Conservation (phyloP, 2,329 filamentous ascomycete species). For the Epichloe amarillans region DNA sequence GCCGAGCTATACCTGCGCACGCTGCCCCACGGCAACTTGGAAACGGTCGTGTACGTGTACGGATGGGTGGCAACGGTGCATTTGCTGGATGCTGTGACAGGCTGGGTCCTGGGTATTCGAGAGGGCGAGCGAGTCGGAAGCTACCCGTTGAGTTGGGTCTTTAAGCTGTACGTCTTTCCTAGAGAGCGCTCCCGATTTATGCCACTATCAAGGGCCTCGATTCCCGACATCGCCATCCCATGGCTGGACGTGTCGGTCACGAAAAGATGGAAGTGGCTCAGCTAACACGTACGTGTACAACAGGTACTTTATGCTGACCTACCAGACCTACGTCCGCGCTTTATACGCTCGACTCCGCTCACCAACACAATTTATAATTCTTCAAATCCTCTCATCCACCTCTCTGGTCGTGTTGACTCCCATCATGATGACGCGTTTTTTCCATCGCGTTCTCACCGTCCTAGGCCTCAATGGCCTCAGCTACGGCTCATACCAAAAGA, state of each 20-base stretch:
- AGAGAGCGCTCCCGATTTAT: background rate
- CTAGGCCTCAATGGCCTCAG: constrained; percentile 44
- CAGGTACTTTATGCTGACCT: constrained; percentile 55
- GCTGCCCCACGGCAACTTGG: constrained; percentile 50
- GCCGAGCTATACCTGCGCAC: constrained; percentile 56
- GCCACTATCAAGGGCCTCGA: background rate
- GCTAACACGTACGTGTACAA: constrained; percentile 1
- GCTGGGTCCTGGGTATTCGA: constrained; percentile 52
- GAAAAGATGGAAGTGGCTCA: background rate
- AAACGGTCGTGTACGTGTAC: constrained; percentile 57
- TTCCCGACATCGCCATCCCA: background rate
- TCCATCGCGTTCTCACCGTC: constrained; percentile 41
- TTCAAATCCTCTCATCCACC: constrained; percentile 50
- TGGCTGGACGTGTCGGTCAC: background rate
- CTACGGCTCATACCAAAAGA: constrained; percentile 52
- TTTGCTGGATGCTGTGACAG: constrained; percentile 48
- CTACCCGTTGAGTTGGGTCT: constrained; percentile 58
- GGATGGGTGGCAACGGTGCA: constrained; percentile 57
- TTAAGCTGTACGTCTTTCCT: constrained; percentile 43
- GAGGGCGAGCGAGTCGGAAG: constrained; percentile 55
- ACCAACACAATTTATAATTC: constrained; percentile 49
- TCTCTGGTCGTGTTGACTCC: constrained; percentile 51
- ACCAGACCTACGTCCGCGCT: constrained; percentile 58
- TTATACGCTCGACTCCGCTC: constrained; percentile 55
- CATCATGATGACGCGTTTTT: constrained; percentile 46